These are phyloP conservation scores for Rubia occidens DNA, from an alignment of 305 asterid genomes.

Conservation along the genomic window DNA sequence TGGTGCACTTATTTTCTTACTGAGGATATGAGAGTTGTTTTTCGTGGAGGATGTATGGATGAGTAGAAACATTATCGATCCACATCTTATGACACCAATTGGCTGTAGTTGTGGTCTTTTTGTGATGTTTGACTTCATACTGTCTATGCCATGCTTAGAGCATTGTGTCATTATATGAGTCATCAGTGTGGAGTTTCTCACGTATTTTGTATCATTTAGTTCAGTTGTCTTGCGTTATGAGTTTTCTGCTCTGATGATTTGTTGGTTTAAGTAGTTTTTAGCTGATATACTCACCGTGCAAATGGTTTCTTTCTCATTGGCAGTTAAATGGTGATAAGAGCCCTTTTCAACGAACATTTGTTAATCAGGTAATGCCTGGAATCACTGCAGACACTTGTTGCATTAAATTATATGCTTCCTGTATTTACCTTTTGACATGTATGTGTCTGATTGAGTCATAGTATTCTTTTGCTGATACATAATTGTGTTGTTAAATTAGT, in stretches of 20 bases:
- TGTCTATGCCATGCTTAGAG: not conserved
- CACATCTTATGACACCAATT: not conserved
- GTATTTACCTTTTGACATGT: not conserved
- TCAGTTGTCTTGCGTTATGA: not conserved
- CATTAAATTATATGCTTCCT: not conserved
- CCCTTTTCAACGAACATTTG: conserved; percentile 95
- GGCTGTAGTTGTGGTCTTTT: not conserved
- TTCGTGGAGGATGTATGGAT: not conserved
- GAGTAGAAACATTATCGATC: not conserved
- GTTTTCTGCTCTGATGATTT: not conserved
- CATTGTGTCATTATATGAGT: not conserved
- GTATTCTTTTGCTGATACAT: not conserved
- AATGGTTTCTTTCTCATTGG: conserved; percentile 20
- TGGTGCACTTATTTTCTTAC: not conserved
- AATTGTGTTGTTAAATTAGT: not conserved
- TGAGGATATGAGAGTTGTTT: not conserved
- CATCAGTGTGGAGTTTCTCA: not conserved
- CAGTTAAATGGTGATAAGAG: conserved; percentile 95
- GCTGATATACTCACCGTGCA: not conserved
- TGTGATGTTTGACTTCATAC: not conserved
- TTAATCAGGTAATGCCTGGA: conserved; percentile 68
- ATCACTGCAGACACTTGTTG: not conserved
- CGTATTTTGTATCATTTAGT: conserved; percentile 1
- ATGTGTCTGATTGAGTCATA: not conserved
- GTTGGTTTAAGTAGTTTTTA: not conserved